Base-by-base conservation (phyloP, 305 asterid genomes). In the Stenogyne calaminthoides region DNA sequence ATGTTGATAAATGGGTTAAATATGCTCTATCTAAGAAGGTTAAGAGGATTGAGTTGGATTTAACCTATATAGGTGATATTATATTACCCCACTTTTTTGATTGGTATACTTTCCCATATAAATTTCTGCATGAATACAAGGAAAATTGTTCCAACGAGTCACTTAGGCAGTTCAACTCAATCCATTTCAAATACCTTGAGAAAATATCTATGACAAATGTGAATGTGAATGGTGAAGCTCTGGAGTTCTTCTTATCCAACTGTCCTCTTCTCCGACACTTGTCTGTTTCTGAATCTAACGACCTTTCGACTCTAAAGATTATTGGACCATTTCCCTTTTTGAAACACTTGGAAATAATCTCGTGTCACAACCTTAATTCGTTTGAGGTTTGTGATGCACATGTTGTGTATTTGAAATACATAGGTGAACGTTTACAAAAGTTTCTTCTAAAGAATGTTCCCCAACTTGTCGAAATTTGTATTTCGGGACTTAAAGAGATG, bases 191-290 rank as follows among this genome's bases (percentile, higher is more conserved):
- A 40, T 34, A 32, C 27, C 51, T 72, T 0, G 52, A 29, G 55
- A 49, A 12, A n/a, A 7, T 72, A 7, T 37, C 19, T 4, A 0
- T 37, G 56, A 14, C n/a, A 20, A 6, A 9, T 9, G 71, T 63
- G 57, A 63, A 72, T 52, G 77, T 72, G 57, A 72, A 15, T 20
- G 69, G 76, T 16, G 25, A 46, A 46, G 57, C 34, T 1, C 2
- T 72, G 22, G 55, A 47, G 55, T 32, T 72, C 54, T 32, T 72
- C 32, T 34, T 61, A 32, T 0, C 11, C 16, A 60, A 15, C 4
- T 71, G 76, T 47, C 76, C 76, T 71, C 62, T 72, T 10, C 56
- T 72, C 6, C 66, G 57, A 39, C 42, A 25, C 14, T 3, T 70
- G 15, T 70, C 57, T 2, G 8, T 57, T 20, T 19, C 57, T 8